Percentiles rank a stretch among this genome's conserved stretches.
These are phyloP conservation scores for Aspergillus ochraceoroseus DNA, from an alignment of 2,329 filamentous ascomycete genomes.

Conservation along the genomic window DNA sequence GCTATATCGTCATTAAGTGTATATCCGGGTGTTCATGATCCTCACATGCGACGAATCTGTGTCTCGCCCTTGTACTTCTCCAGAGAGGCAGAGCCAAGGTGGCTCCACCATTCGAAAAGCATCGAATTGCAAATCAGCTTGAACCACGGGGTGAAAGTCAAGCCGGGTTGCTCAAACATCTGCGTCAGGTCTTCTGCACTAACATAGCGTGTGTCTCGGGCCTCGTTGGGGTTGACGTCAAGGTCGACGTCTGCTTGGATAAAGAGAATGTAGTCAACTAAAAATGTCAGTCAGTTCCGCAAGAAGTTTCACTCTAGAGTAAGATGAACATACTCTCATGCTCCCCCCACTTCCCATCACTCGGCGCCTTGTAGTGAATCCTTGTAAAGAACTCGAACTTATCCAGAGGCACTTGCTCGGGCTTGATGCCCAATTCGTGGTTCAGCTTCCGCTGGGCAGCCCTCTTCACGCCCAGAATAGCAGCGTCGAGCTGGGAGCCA, in stretches of 20 bases:
- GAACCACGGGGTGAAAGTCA: constrained; percentile 97
- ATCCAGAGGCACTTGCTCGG: constrained; percentile 81
- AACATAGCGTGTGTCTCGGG: constrained; percentile 78
- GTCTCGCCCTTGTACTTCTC: constrained; percentile 83
- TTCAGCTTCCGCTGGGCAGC: constrained; percentile 90
- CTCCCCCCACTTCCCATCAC: constrained; percentile 97
- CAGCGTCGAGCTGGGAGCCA: constrained; percentile 71
- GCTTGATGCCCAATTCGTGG: constrained; percentile 89
- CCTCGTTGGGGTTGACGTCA: constrained; percentile 78
- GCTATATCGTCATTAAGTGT: constrained; percentile 12
- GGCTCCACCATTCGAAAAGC: constrained; percentile 96
- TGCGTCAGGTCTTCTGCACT: constrained; percentile 73
- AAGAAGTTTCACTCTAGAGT: too few relatives aligned
- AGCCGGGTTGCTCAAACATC: constrained; percentile 73
- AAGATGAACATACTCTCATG: constrained; percentile 97
- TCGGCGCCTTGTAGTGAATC: constrained; percentile 97
- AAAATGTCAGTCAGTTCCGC: constrained; percentile 17
- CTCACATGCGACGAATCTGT: constrained; percentile 77
- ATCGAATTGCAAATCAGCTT: constrained; percentile 97
- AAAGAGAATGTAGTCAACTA: constrained; percentile 98
- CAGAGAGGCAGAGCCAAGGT: constrained; percentile 67
- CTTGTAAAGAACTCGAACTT: constrained; percentile 90
- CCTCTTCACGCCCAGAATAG: constrained; percentile 79
- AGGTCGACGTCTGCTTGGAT: constrained; percentile 86
- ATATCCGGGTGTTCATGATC: not conserved